These are phyloP conservation scores for Termitomyces sp. DNA, from an alignment of 768 basidiomycete genomes.

Conservation along the genomic window DNA sequence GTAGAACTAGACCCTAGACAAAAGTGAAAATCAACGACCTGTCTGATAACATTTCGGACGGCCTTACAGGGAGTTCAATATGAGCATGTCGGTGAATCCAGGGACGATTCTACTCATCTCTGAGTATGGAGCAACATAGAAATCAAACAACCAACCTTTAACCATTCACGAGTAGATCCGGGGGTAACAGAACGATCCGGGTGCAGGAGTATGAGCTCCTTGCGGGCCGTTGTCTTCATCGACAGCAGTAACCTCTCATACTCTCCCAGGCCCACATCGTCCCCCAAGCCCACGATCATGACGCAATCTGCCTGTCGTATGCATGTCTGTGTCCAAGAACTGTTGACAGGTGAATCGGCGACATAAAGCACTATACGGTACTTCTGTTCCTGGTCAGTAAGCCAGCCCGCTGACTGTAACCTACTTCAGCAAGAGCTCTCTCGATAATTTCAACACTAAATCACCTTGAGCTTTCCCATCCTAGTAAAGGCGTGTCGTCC, in stretches of 20 bases:
- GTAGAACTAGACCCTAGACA: slow-evolving; percentile 63
- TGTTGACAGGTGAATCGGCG: slow-evolving; percentile 90
- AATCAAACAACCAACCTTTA: slow-evolving; percentile 54
- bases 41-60: neutral
- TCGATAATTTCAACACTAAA: slow-evolving; percentile 17
- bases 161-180: slow-evolving; percentile 93
- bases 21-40: neutral
- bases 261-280: slow-evolving; percentile 87
- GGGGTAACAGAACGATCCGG: slow-evolving; percentile 84
- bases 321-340: slow-evolving; percentile 97
- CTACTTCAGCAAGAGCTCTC: neutral
- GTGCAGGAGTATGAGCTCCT: slow-evolving; percentile 92
- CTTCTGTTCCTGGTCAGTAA: slow-evolving; percentile 93
- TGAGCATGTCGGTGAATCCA: slow-evolving; percentile 98
- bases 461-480: slow-evolving; percentile 96
- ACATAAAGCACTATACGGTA: slow-evolving; percentile 94
- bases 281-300: slow-evolving; percentile 91
- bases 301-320: slow-evolving; percentile 96
- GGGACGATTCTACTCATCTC: slow-evolving; percentile 65
- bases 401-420: slow-evolving; percentile 60
- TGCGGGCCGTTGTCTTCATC: slow-evolving; percentile 97
- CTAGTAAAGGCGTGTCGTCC: slow-evolving; percentile 93
- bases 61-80: slow-evolving; percentile 75
- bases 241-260: slow-evolving; percentile 91
- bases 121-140: slow-evolving; percentile 4